phyloP scores from a whole-genome alignment of 805 yeast species.

The Candida sphagnicola region DNA sequence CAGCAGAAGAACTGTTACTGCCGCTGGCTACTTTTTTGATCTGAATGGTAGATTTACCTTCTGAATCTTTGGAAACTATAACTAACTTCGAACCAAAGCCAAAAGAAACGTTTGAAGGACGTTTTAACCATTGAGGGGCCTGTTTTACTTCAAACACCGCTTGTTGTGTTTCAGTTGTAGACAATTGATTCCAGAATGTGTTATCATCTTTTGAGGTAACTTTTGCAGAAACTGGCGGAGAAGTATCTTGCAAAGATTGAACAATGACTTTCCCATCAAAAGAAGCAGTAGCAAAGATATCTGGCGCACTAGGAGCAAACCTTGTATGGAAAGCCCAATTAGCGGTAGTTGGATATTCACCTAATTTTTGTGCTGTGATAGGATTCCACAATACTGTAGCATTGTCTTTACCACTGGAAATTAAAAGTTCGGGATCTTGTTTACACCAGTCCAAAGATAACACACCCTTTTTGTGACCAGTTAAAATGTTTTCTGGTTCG shows the following conservation, averaged over 20 bases:
- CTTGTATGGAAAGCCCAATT: slow-evolving; percentile 91
- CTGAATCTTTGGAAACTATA: slow-evolving; percentile 40
- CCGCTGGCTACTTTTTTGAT: slow-evolving; percentile 41
- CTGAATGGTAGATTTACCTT: slow-evolving; percentile 37
- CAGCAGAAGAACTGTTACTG: slow-evolving; percentile 29
- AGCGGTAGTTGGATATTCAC: slow-evolving; percentile 86
- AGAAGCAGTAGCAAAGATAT: slow-evolving; percentile 82
- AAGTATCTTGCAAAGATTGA: slow-evolving; percentile 86
- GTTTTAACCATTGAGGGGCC: slow-evolving; percentile 86
- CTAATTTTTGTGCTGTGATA: slow-evolving; percentile 61
- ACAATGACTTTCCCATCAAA: slow-evolving; percentile 79
- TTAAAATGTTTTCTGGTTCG: slow-evolving; percentile 74
- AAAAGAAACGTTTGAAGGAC: slow-evolving; percentile 72
- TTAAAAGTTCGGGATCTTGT: slow-evolving; percentile 70
- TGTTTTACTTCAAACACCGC: slow-evolving; percentile 70
- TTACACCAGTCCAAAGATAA: slow-evolving; percentile 91
- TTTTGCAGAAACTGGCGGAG: slow-evolving; percentile 48
- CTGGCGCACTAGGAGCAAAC: slow-evolving; percentile 88
- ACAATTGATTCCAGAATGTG: slow-evolving; percentile 82
- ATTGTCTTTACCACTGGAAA: slow-evolving; percentile 93
- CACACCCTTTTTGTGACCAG: slow-evolving; percentile 86
- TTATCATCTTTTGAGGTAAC: slow-evolving; percentile 48
- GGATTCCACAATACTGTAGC: slow-evolving; percentile 91
- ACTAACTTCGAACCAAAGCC: slow-evolving; percentile 94
- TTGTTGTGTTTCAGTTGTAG: slow-evolving; percentile 64